Base-by-base conservation (phyloP, 2,329 filamentous ascomycete genomes). In the Colletotrichum cereale region DNA sequence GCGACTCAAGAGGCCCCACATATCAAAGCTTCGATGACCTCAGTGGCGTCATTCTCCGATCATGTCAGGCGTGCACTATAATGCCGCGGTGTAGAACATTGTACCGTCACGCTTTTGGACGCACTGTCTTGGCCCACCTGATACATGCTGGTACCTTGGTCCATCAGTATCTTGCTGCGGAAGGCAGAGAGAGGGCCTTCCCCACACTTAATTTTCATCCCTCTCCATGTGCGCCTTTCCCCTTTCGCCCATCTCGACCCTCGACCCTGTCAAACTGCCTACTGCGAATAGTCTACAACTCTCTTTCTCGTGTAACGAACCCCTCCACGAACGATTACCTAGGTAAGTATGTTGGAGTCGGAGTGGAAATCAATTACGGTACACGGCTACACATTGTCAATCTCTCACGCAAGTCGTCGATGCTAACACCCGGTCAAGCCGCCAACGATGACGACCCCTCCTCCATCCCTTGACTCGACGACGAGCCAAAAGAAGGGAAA, bases 1-100 rank as follows among this genome's bases (percentile, higher is more conserved):
- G 29, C 68, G 58, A 68, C 68, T 71, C 68, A 63, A 52, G 29
- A 21, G 14, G 24, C 24, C 38, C 68, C 68, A 63, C 58, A 24
- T 31, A 31, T 2, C n/a, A n/a, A 11, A 38, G 36, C 65, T 58
- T 24, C 56, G 64, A 71, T 71, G 68, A 71, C 68, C 58, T 71
- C 68, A 71, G 68, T 36, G 68, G 68, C 68, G 68, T 68, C 58
- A 64, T 68, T 71, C 58, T 36, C n/a, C 38, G 65, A 58, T 53
- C 67, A 48, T 61, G 18, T 53, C 34, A 44, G 57, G 31, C 29
- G 26, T 24, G 6, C 40, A n/a, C 11, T 8, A 6, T 29, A 12
- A 24, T n/a, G 44, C 21, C 44, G 21, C 1, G 3, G 24, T 3
- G 44, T 47, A n/a, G 1, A 1, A 1, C 1, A n/a, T n/a, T 21